Conservation (phyloP, 768 basidiomycete genomes). For the Pleurotus tuoliensis region DNA sequence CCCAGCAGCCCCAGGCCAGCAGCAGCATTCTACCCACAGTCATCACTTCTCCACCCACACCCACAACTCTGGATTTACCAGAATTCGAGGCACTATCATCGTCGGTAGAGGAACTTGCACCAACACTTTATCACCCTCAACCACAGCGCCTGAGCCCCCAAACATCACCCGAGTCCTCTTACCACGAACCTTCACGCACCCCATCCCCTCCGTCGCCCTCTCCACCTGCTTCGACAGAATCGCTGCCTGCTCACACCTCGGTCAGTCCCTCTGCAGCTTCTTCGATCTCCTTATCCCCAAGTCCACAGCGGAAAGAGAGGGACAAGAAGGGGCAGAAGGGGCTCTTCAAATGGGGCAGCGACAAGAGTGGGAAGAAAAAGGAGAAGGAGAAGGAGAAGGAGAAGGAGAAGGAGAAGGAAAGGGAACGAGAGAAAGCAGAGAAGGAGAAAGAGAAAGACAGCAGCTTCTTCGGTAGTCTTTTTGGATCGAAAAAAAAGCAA, state of each 20-base stretch:
- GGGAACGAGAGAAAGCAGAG: constrained; percentile 45
- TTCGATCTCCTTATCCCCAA: constrained; percentile 25
- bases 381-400: constrained; percentile 14
- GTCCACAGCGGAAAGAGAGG: constrained; percentile 58
- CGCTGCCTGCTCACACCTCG: constrained; percentile 22
- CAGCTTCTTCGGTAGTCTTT: constrained; percentile 90
- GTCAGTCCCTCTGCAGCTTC: constrained; percentile 21
- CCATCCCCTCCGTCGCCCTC: constrained; percentile 19
- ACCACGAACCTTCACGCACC: constrained; percentile 21
- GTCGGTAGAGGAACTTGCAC: constrained; percentile 30
- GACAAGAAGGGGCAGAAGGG: constrained; percentile 48
- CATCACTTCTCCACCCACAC: constrained; percentile 26
- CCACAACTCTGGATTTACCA: constrained; percentile 14
- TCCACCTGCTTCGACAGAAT: constrained; percentile 10
- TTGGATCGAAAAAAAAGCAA: constrained; percentile 86
- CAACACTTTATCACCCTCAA: constrained; percentile 63
- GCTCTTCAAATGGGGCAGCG: constrained; percentile 53
- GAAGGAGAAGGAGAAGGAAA: constrained; percentile 26
- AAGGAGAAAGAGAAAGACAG: constrained; percentile 69
- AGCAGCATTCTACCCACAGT: constrained; percentile 17
- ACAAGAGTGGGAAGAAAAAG: constrained; percentile 43
- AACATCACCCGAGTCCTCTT: constrained; percentile 27
- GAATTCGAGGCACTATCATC: constrained; percentile 25
- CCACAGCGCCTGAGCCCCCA: constrained; percentile 52
- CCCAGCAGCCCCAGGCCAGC: constrained; percentile 4